These are phyloP conservation scores for Forsythia suspensa DNA, from an alignment of 257 asterid genomes.

Conservation along the genomic window DNA sequence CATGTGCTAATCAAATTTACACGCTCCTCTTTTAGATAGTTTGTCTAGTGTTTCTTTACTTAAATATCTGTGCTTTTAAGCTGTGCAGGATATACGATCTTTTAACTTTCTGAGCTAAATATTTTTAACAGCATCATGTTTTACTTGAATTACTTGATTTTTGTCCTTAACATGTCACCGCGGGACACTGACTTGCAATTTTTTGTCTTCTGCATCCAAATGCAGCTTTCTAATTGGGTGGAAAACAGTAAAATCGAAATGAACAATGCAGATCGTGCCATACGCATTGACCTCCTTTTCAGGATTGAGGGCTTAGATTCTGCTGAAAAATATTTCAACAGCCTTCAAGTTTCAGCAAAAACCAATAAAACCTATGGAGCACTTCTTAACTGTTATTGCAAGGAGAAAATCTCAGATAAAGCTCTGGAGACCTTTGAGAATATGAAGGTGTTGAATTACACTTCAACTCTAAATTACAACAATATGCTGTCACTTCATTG, in stretches of 20 bases:
- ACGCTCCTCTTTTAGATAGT: background rate
- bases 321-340: conserved; percentile 67
- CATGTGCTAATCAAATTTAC: background rate
- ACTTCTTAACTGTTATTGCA: conserved; percentile 64
- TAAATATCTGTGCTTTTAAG: background rate
- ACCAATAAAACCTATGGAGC: conserved; percentile 69
- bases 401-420: conserved; percentile 49
- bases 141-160: background rate
- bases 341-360: conserved; percentile 55
- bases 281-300: conserved; percentile 60
- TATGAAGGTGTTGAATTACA: conserved; percentile 43
- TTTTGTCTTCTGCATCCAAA: background rate
- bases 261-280: conserved; percentile 50
- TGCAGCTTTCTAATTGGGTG: conserved; percentile 72
- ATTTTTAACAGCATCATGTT: background rate
- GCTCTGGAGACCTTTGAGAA: conserved; percentile 57
- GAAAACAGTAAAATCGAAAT: conserved; percentile 40
- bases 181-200: conserved; percentile 13
- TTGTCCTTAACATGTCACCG: background rate
- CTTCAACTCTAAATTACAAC: conserved; percentile 59
- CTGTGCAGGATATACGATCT: background rate
- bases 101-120: background rate
- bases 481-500: conserved; percentile 51
- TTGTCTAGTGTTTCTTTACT: background rate
- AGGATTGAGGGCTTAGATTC: conserved; percentile 47